phyloP scores from a whole-genome alignment of 2,329 filamentous ascomycete genomes.

The Nectriaceae sp. region DNA sequence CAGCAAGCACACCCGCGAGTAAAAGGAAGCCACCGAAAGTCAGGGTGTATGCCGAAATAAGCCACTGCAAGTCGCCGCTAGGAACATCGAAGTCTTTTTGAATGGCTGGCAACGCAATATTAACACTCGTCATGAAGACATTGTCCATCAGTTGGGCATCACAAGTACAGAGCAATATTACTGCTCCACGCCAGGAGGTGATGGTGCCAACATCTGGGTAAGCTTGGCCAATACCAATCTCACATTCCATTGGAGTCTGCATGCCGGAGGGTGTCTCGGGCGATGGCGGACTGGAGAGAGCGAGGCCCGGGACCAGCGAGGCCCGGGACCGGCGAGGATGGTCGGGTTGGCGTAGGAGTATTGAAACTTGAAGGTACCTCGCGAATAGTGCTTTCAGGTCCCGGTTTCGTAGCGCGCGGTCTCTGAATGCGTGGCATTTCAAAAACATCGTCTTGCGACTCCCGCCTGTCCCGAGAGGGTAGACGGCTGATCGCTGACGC shows the following conservation, averaged over 20 bases:
- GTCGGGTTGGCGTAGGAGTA: conserved; percentile 6
- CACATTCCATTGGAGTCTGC: conserved; percentile 8
- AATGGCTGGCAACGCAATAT: conserved; percentile 10
- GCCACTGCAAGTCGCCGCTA: conserved; percentile 7
- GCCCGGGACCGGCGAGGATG: conserved; percentile 4
- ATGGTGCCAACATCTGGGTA: conserved; percentile 10
- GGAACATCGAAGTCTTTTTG: conserved; percentile 12
- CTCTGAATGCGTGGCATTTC: conserved; percentile 6
- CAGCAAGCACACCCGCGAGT: conserved; percentile 5
- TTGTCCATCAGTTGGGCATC: conserved; percentile 13
- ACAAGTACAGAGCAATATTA: conserved; percentile 12
- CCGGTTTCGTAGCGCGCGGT: conserved; percentile 8
- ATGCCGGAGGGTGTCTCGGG: conserved; percentile 1
- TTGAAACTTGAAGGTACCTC: conserved; percentile 7
- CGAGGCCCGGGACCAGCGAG: too few species aligned
- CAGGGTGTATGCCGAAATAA: conserved; percentile 7
- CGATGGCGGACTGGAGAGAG: neutral
- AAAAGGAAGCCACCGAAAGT: conserved; percentile 7
- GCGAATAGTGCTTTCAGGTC: conserved; percentile 7
- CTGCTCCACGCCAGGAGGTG: conserved; percentile 6
- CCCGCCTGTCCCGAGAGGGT: conserved; percentile 4
- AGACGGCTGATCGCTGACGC: conserved; percentile 6
- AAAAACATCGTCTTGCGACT: conserved; percentile 7
- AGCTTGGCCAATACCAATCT: conserved; percentile 5
- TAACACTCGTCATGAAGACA: conserved; percentile 14